phyloP scores from a whole-genome alignment of 352 stramenopile species.

The Pythium folliculosum region DNA sequence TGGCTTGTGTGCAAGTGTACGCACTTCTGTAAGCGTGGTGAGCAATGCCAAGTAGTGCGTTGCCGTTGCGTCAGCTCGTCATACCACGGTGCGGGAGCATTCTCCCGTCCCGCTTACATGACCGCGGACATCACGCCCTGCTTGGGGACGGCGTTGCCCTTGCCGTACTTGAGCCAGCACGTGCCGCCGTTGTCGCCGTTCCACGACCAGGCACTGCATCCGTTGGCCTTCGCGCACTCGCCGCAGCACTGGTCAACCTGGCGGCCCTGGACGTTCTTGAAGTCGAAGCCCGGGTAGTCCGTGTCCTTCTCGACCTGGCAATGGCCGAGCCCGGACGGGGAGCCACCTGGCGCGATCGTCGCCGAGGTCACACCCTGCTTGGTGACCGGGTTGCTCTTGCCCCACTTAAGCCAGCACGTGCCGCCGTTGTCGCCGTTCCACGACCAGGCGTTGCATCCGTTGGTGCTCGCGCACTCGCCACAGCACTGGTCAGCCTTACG shows the following conservation, averaged over 20 bases:
- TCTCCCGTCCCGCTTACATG: background rate
- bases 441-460: slow-evolving; percentile 14
- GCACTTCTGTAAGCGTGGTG: too few relatives aligned
- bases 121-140: slow-evolving; percentile 14
- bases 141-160: slow-evolving; percentile 8
- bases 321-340: too few relatives aligned
- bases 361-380: background rate
- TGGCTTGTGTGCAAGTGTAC: background rate
- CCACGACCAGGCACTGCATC: too few relatives aligned
- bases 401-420: background rate
- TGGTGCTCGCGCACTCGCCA: slow-evolving; percentile 29
- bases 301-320: too few relatives aligned
- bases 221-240: too few relatives aligned
- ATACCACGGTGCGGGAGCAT: too few relatives aligned
- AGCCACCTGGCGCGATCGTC: too few relatives aligned
- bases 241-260: too few relatives aligned
- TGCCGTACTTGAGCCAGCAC: slow-evolving; percentile 21
- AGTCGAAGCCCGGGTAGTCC: too few relatives aligned
- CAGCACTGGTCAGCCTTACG: slow-evolving; percentile 29
- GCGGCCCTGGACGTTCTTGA: too few relatives aligned
- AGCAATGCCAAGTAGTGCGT: too few relatives aligned
- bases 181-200: slow-evolving; percentile 25
- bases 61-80: too few relatives aligned
- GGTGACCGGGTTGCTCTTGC: background rate
- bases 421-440: slow-evolving; percentile 15